phyloP scores from a whole-genome alignment of 2,329 filamentous ascomycete genomes.

The Sordariomycetes sp. region DNA sequence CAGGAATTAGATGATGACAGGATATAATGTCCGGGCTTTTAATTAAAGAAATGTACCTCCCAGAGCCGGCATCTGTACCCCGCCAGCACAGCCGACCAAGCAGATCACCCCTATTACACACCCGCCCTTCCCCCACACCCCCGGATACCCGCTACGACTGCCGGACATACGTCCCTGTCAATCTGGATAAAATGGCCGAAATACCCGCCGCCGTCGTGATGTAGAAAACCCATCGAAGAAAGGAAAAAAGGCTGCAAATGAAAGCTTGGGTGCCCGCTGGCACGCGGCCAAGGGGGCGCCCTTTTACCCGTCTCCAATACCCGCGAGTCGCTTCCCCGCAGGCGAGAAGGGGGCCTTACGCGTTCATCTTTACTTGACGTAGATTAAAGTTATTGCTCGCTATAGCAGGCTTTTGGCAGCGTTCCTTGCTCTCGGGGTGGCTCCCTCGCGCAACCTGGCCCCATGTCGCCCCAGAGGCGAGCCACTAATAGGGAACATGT shows the following conservation, averaged over 20 bases:
- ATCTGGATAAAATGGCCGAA: conserved; percentile 4
- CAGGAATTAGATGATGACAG: too few relatives aligned
- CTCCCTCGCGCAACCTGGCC: neutral
- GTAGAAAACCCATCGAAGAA: neutral
- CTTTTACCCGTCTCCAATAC: conserved; percentile 5
- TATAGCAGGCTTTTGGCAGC: neutral
- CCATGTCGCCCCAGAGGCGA: neutral
- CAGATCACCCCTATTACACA: conserved; percentile 1
- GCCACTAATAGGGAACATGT: too few relatives aligned
- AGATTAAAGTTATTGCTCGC: neutral
- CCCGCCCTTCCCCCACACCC: neutral
- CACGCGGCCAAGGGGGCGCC: too few relatives aligned
- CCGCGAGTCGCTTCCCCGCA: neutral
- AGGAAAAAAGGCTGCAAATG: too few relatives aligned
- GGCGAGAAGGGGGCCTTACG: neutral
- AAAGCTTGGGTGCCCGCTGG: too few relatives aligned
- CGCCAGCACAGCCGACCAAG: neutral
- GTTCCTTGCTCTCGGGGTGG: neutral
- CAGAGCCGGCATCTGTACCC: neutral
- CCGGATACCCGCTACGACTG: neutral
- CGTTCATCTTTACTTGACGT: conserved; percentile 4
- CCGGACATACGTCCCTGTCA: neutral
- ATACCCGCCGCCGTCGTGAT: neutral
- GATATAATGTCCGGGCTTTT: too few relatives aligned
- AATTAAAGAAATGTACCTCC: neutral